Evolutionary conservation across 805 yeast genomes (phyloP), one percentile per base, ranked within the genome.

Genomic region (Candida berthetii): DNA sequence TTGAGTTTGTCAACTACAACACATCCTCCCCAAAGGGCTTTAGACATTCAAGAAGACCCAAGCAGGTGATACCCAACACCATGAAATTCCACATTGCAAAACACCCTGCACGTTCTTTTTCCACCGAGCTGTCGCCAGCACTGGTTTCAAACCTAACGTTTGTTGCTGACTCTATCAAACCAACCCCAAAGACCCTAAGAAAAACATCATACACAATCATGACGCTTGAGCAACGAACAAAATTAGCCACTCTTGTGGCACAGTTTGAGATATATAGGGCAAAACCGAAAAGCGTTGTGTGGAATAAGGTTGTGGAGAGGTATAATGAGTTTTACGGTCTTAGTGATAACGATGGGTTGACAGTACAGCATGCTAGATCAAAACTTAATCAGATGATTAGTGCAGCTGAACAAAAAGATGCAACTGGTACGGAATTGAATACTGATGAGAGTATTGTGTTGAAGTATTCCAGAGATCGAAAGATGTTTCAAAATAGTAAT

Each of bases 1-100:
- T 42, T 16, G 31, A 39, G 31, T 42, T 42, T 31, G 37, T 37
- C 4, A 43, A 38, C 32, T 42, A 42, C 27, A 35, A 35, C 28
- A 27, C 22, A 4, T 31, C 42, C 7, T 13, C 27, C 1, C 14
- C 31, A 3, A 15, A 35, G 19, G 16, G 18, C 2, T 39, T 43
- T 13, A 40, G 31, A 25, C 31, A 33, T 2, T 16, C 24, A 5
- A 43, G 37, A 19, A 37, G 16, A 35, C 31, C 13, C 5, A 40
- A 31, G 28, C 7, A 15, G 8, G 20, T 17, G n/a, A 40, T 40
- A 37, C 44, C 46, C 13, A 35, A 40, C 18, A 24, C 36, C 1
- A 33, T 22, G 16, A 43, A 37, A 15, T 43, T 43, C 16, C 39
- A 34, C 11, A 24, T 13, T n/a, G 29, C 31, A 27, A 27, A 27